Percentiles rank a stretch among this genome's conserved stretches.
These are phyloP conservation scores for Pelargonium myrrhifolium DNA, from an alignment of 441 rosid species.

Conservation along the genomic window DNA sequence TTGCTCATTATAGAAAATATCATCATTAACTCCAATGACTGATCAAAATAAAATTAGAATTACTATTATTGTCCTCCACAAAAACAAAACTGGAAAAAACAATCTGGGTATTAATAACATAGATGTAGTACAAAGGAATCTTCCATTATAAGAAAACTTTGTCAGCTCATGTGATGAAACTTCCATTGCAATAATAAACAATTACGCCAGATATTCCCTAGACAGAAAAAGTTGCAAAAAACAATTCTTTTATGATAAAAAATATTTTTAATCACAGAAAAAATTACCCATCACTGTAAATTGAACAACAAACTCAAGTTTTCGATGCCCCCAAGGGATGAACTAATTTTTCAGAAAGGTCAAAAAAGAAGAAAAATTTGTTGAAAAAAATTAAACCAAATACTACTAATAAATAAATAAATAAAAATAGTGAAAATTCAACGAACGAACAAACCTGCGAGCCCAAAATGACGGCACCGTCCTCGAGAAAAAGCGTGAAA, in stretches of 20 bases:
- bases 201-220: background rate
- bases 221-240: background rate
- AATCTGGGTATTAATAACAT: background rate
- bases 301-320: background rate
- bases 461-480: slow-evolving; percentile 68
- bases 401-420: background rate
- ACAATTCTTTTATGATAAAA: background rate
- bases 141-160: background rate
- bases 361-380: background rate
- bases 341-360: background rate
- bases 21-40: background rate
- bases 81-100: background rate
- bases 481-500: slow-evolving; percentile 71
- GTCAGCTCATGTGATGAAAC: background rate
- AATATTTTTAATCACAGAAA: background rate
- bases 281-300: background rate
- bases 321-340: background rate
- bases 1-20: too few relatives aligned
- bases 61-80: background rate
- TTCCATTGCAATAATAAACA: slow-evolving; percentile 1
- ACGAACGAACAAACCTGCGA: slow-evolving; percentile 45
- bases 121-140: slow-evolving; percentile 5
- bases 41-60: background rate
- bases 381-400: slow-evolving; percentile 1
- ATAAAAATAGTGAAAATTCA: background rate